Conservation (phyloP, 345 rosid genomes). For the Eucalyptus dawsonii region DNA sequence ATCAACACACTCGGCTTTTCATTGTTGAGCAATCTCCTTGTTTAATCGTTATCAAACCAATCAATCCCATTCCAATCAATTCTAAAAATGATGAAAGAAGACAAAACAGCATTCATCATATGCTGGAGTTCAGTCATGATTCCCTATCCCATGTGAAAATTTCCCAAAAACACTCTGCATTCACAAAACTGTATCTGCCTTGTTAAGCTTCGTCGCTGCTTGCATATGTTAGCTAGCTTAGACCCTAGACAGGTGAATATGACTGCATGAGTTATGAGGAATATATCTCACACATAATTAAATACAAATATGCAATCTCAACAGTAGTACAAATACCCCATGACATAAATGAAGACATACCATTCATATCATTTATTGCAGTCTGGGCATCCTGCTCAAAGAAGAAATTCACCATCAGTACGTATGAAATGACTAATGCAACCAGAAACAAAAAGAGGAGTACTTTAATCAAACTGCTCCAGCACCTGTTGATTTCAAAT, state of each 20-base stretch:
- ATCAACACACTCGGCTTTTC: background rate
- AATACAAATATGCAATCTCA: background rate
- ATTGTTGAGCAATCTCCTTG: background rate
- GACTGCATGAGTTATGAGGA: background rate
- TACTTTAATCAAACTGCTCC: background rate
- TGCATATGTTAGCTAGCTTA: background rate
- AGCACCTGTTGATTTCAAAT: constrained; percentile 65
- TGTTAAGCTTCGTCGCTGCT: background rate
- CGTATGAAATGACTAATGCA: background rate
- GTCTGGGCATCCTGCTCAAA: constrained; percentile 70
- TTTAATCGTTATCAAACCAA: background rate
- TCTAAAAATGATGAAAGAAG: background rate
- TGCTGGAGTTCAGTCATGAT: background rate
- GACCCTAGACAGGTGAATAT: background rate
- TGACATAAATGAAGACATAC: constrained; percentile 13
- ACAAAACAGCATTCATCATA: background rate
- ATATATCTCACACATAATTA: background rate
- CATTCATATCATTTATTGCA: constrained; percentile 77
- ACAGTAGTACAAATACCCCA: background rate
- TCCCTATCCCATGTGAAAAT: background rate
- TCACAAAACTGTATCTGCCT: background rate
- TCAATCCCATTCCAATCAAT: background rate
- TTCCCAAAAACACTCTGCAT: background rate
- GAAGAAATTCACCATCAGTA: background rate
- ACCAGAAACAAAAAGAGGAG: background rate